phyloP scores from a whole-genome alignment of 2,329 filamentous ascomycete genomes.

The Alternaria gaisen region DNA sequence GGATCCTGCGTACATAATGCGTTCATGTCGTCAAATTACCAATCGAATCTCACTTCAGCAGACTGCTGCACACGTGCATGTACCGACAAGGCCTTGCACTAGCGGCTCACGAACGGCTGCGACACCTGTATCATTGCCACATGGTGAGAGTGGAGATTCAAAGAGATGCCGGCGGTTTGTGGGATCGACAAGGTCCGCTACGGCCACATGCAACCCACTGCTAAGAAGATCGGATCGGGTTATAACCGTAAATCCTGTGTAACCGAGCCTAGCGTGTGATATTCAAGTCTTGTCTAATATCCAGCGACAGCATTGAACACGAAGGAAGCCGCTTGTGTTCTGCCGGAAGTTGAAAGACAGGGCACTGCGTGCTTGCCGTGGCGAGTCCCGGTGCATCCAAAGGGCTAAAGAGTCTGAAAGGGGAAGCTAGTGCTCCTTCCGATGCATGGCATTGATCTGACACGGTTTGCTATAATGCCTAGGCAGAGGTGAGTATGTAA shows the following conservation, averaged over 20 bases:
- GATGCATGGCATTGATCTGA: neutral
- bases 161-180: neutral
- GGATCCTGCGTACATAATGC: slow-evolving; percentile 3
- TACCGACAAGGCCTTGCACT: neutral
- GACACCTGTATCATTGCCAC: slow-evolving; percentile 15
- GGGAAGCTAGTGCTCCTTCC: neutral
- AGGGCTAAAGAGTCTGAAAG: neutral
- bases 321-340: neutral
- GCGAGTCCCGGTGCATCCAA: neutral
- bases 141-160: slow-evolving; percentile 15
- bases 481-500: neutral
- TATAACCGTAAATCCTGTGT: slow-evolving; percentile 13
- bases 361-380: neutral
- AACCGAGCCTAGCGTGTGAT: slow-evolving; percentile 1
- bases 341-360: neutral
- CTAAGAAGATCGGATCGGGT: slow-evolving; percentile 10
- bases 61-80: neutral
- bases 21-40: slow-evolving; percentile 1
- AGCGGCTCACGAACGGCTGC: slow-evolving; percentile 2
- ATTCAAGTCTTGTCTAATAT: neutral
- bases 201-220: slow-evolving; percentile 7
- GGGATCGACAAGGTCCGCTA: slow-evolving; percentile 10
- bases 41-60: neutral
- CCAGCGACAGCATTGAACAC: neutral
- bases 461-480: slow-evolving; percentile 1